phyloP scores from a whole-genome alignment of 768 basidiomycete species.

The Nevesoporus exiguus region DNA sequence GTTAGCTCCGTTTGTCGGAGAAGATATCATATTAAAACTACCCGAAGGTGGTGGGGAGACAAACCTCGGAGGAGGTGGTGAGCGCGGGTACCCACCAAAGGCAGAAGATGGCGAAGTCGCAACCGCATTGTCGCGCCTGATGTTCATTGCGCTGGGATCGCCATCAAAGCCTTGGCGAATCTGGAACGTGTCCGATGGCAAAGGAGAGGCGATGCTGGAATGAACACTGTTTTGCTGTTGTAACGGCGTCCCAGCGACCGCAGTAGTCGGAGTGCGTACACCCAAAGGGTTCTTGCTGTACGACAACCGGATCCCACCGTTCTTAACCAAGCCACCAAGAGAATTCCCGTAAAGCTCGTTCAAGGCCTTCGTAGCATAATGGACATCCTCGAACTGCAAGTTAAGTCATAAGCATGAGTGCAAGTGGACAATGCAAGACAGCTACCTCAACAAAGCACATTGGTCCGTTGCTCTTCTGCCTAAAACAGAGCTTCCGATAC shows the following conservation, averaged over 20 bases:
- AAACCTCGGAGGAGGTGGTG: conserved; percentile 33
- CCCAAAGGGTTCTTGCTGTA: conserved; percentile 99
- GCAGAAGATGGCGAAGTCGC: conserved; percentile 23
- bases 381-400: conserved; percentile 84
- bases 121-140: conserved; percentile 25
- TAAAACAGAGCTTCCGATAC: conserved; percentile 88
- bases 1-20: conserved; percentile 24
- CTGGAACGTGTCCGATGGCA: conserved; percentile 27
- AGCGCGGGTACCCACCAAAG: conserved; percentile 32
- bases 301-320: conserved; percentile 91
- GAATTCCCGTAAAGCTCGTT: conserved; percentile 88
- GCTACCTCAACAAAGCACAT: conserved; percentile 98
- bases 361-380: conserved; percentile 80
- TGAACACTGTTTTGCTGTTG: conserved; percentile 27
- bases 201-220: conserved; percentile 25
- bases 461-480: conserved; percentile 95
- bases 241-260: conserved; percentile 25
- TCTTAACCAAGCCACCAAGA: conserved; percentile 89
- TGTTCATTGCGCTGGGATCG: conserved; percentile 17
- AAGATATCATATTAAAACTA: conserved; percentile 28
- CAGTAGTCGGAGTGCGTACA: conserved; percentile 74
- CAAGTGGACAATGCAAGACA: conserved; percentile 1
- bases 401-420: conserved; percentile 1
- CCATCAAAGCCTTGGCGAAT: conserved; percentile 30
- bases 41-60: conserved; percentile 32